Evolutionary conservation across 495 filamentous ascomycete species (phyloP).

Genomic region (Aspergillus bertholletiae): DNA sequence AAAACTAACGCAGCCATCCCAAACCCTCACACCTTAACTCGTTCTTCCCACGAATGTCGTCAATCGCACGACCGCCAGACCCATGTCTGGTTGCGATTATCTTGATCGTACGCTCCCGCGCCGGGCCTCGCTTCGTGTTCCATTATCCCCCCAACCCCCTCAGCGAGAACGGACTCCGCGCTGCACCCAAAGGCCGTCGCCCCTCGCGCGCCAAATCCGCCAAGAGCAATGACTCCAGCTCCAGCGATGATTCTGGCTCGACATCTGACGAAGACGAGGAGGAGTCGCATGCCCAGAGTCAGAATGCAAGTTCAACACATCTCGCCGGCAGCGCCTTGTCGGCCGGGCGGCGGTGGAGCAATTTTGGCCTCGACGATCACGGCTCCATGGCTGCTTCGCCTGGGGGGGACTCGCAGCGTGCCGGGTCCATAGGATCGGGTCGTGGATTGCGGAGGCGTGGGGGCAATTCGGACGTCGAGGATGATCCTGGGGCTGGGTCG

Average conservation of each 20-base stretch:
- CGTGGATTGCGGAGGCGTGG: constrained; percentile 38
- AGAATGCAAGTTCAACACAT: constrained; percentile 9
- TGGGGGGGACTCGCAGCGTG: constrained; percentile 31
- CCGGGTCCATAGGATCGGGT: constrained; percentile 41
- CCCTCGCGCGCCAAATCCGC: constrained; percentile 28
- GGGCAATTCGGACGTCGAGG: constrained; percentile 40
- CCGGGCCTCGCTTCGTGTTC: constrained; percentile 83
- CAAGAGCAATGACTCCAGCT: constrained; percentile 41
- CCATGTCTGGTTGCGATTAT: constrained; percentile 73
- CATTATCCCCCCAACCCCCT: constrained; percentile 75
- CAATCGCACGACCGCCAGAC: constrained; percentile 49
- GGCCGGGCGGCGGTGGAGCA: constrained; percentile 32
- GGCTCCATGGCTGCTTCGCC: constrained; percentile 24
- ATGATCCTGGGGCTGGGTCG: constrained; percentile 35
- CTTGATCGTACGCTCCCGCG: constrained; percentile 75
- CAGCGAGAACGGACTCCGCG: constrained; percentile 37
- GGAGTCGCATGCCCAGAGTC: constrained; percentile 22
- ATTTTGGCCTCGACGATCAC: constrained; percentile 38
- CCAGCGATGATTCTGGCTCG: constrained; percentile 44
- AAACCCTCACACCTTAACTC: background rate
- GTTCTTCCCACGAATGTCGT: constrained; percentile 36
- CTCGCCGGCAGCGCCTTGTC: constrained; percentile 20
- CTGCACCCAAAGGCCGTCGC: constrained; percentile 33
- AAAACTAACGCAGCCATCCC: background rate
- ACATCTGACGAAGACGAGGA: constrained; percentile 51